phyloP scores from a whole-genome alignment of 306 rosid species.

The Comarum palustre region DNA sequence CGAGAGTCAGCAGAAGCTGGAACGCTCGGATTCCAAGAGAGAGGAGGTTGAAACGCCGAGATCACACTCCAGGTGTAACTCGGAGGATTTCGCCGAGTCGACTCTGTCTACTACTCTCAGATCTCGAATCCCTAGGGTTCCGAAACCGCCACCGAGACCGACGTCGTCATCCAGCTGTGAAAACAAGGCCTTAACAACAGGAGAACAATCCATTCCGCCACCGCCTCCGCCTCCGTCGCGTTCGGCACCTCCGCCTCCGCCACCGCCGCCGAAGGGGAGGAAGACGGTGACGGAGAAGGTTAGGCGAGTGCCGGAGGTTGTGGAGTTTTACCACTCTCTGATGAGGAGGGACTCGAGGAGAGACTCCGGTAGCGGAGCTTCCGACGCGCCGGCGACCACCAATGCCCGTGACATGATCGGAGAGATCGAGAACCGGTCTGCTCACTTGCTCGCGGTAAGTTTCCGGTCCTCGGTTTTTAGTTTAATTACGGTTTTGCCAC shows the following conservation, averaged over 20 bases:
- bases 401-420: slow-evolving; percentile 98
- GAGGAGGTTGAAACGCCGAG: slow-evolving; percentile 46
- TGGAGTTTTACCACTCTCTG: slow-evolving; percentile 89
- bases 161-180: slow-evolving; percentile 35
- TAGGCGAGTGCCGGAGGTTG: slow-evolving; percentile 87
- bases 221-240: slow-evolving; percentile 45
- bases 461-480: slow-evolving; percentile 24
- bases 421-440: slow-evolving; percentile 98
- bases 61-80: slow-evolving; percentile 59
- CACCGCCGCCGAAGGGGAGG: slow-evolving; percentile 62
- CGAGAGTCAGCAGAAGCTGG: slow-evolving; percentile 39
- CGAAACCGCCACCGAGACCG: slow-evolving; percentile 89
- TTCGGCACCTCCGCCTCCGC: slow-evolving; percentile 58
- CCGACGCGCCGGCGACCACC: slow-evolving; percentile 54
- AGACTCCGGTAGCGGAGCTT: slow-evolving; percentile 40
- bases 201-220: slow-evolving; percentile 35
- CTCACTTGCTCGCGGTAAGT: slow-evolving; percentile 87
- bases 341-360: slow-evolving; percentile 88
- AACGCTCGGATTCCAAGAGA: slow-evolving; percentile 49
- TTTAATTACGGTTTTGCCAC: slow-evolving; percentile 48
- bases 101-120: slow-evolving; percentile 36
- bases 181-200: slow-evolving; percentile 17
- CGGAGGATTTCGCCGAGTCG: slow-evolving; percentile 76
- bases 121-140: slow-evolving; percentile 84
- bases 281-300: slow-evolving; percentile 58